Conservation (phyloP, 495 filamentous ascomycete species). For the Talaromyces trachyspermus region DNA sequence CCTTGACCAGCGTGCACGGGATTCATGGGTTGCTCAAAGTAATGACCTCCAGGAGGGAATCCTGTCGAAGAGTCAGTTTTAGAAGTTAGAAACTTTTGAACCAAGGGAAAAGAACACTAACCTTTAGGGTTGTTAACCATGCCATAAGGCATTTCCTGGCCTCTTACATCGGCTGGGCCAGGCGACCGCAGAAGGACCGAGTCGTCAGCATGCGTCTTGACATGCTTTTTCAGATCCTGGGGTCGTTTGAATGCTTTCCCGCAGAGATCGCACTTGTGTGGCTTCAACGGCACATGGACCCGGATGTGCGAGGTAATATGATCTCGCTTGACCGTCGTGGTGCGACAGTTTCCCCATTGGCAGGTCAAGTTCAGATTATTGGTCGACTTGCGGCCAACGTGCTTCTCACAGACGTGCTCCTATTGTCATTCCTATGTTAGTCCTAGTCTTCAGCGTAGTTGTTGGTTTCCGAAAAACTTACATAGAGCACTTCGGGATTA, state of each 20-base stretch:
- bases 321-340: conserved; percentile 96
- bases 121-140: conserved; percentile 27
- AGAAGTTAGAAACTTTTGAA: no score
- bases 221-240: conserved; percentile 98
- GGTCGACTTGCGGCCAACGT: conserved; percentile 97
- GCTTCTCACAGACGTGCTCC: conserved; percentile 98
- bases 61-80: conserved; percentile 15
- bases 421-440: conserved; percentile 32
- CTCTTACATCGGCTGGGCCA: conserved; percentile 52
- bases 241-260: conserved; percentile 99
- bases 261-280: conserved; percentile 97
- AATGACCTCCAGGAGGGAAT: conserved; percentile 34
- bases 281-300: conserved; percentile 95
- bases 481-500: conserved; percentile 80
- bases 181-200: conserved; percentile 78
- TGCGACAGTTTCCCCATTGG: conserved; percentile 93
- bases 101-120: no score
- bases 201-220: conserved; percentile 99
- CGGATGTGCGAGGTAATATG: conserved; percentile 99
- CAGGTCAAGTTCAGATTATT: conserved; percentile 98
- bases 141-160: conserved; percentile 48
- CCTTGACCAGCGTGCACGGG: conserved; percentile 26
- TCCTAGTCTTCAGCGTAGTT: conserved; percentile 5
- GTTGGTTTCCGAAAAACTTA: conserved; percentile 44
- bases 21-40: conserved; percentile 38